Evolutionary conservation across 176 grass and related monocot genomes (phyloP).

Genomic region (Avena atlantica): DNA sequence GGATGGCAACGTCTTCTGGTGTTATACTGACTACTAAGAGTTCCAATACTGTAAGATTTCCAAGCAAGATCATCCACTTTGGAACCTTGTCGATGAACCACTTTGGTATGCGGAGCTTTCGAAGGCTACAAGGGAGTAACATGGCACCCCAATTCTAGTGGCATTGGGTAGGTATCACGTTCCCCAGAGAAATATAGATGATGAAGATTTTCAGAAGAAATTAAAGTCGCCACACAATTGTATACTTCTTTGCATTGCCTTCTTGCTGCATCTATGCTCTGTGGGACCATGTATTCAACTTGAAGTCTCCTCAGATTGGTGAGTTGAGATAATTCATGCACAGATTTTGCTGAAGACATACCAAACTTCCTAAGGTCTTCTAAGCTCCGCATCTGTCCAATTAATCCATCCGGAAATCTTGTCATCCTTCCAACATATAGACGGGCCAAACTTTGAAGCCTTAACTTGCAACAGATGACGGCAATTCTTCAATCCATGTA

Average conservation of each 20-base stretch:
- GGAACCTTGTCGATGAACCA: not conserved
- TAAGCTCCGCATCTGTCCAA: not conserved
- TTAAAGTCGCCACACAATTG: not conserved
- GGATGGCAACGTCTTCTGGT: conserved; percentile 3
- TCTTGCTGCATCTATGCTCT: not conserved
- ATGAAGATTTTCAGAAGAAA: conserved; percentile 9
- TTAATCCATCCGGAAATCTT: not conserved
- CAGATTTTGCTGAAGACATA: not conserved
- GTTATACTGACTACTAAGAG: not conserved
- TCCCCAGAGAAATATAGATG: not conserved
- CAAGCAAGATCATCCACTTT: conserved; percentile 10
- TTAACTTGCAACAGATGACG: not conserved
- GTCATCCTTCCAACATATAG: not conserved
- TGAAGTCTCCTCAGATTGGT: conserved; percentile 6
- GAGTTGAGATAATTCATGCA: conserved; percentile 19
- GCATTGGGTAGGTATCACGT: not conserved
- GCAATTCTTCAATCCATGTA: not conserved
- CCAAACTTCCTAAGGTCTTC: not conserved
- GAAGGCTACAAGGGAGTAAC: not conserved
- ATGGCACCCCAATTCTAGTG: not conserved
- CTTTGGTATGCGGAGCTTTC: not conserved
- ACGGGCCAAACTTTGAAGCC: not conserved
- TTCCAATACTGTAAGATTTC: not conserved
- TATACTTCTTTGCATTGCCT: no score
- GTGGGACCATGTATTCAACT: no score